Evolutionary conservation across 139 green algal species (phyloP), one percentile per base, ranked within the genome.

Genomic region (Ettlia oleoabundans): DNA sequence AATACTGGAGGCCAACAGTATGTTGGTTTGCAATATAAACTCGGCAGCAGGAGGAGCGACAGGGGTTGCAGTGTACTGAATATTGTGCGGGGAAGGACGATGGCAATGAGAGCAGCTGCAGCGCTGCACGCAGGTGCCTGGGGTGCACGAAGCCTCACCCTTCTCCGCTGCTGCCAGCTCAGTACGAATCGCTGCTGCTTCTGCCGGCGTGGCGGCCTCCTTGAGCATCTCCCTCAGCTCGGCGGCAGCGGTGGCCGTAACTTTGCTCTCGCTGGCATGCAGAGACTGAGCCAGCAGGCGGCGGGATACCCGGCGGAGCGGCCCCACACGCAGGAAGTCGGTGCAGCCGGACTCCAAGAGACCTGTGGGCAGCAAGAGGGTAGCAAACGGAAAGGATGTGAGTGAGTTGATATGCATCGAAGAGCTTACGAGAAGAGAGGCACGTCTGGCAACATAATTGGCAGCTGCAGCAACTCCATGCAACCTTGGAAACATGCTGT

Each of bases 251-350:
- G 89, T 85, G 10, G 66, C 79, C 35, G 61, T 80, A 62, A 55
- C 51, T 37, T 79, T 79, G 82, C 70, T 82, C 22, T 88, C 88
- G 2, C 47, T 69, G 78, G 55, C 83, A 64, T 97, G 93, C 73
- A 98, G 84, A 0, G 90, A 95, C 69, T 93, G 83, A 3, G 52
- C 37, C 80, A 97, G 90, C 81, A 98, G 82, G 22, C 53, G 62
- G 61, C 80, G 84, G 51, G 89, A 86, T 52, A 98, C 95, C 41
- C 92, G 88, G 35, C 80, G 58, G 76, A 97, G 61, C 6, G 88
- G 88, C 2, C 95, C 95, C 28, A 98, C 84, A 0, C 95, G 85
- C 79, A 97, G 74, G 72, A 98, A 92, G 84, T 94, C 85, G 62
- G 70, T 69, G 55, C 69, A 85, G 26, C 83, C 86, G 2, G 22